These are phyloP conservation scores for Thermochaetoides thermophila DNA, from an alignment of 495 filamentous ascomycete species.

Conservation along the genomic window DNA sequence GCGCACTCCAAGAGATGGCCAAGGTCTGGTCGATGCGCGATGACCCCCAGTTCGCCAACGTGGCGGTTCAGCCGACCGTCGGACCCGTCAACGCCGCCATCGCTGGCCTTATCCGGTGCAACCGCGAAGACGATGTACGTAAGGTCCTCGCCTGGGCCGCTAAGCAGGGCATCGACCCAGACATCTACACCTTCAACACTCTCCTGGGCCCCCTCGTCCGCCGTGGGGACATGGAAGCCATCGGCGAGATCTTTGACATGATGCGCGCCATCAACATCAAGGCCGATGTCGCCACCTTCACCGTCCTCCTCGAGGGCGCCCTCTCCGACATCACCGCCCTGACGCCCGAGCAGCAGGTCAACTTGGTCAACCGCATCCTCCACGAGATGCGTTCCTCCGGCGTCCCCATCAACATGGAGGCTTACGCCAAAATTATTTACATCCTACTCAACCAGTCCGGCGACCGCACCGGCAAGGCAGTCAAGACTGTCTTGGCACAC, in stretches of 20 bases:
- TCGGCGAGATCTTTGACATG: slow-evolving; percentile 26
- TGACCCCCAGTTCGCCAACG: slow-evolving; percentile 16
- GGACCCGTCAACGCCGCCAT: slow-evolving; percentile 50
- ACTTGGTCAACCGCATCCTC: slow-evolving; percentile 28
- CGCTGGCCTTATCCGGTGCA: slow-evolving; percentile 21
- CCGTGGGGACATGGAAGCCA: slow-evolving; percentile 18
- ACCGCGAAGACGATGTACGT: slow-evolving; percentile 20
- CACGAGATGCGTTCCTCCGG: slow-evolving; percentile 36
- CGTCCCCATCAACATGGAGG: slow-evolving; percentile 38
- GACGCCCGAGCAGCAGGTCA: slow-evolving; percentile 17
- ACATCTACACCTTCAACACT: slow-evolving; percentile 54
- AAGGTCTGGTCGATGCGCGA: slow-evolving; percentile 32
- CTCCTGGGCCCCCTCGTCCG: slow-evolving; percentile 43
- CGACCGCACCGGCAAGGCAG: slow-evolving; percentile 29
- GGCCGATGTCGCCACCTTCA: slow-evolving; percentile 28
- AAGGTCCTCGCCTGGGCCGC: slow-evolving; percentile 44
- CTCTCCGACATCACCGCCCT: slow-evolving; percentile 11
- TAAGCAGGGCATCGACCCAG: slow-evolving; percentile 39
- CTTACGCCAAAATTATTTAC: slow-evolving; percentile 51
- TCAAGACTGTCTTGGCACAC: slow-evolving; percentile 44
- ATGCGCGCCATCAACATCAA: slow-evolving; percentile 22
- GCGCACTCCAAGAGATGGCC: slow-evolving; percentile 46
- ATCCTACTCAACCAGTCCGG: slow-evolving; percentile 35
- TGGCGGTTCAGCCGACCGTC: slow-evolving; percentile 39
- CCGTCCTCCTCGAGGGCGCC: slow-evolving; percentile 26